Evolutionary conservation across 176 grass and related monocot species (phyloP).

Genomic region (Echinochloa phyllopogon): DNA sequence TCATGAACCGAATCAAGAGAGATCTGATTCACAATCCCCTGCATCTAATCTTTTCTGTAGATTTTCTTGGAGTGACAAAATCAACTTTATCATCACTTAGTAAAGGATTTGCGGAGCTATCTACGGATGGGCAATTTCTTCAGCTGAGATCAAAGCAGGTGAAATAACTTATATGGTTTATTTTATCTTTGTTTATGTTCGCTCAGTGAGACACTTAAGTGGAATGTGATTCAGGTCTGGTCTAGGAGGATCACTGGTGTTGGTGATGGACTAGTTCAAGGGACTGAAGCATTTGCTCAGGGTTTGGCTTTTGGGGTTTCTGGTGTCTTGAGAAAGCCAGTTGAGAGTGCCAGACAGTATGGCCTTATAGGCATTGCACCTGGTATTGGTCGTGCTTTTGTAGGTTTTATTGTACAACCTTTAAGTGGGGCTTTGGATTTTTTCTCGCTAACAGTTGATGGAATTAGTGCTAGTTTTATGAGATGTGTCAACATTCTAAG

Average conservation of each 20-base stretch:
- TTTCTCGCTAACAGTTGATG: conserved; percentile 86
- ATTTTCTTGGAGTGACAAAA: conserved; percentile 96
- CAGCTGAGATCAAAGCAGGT: conserved; percentile 95
- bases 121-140: conserved; percentile 94
- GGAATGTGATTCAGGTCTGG: conserved; percentile 60
- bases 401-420: conserved; percentile 95
- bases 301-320: conserved; percentile 96
- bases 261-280: conserved; percentile 94
- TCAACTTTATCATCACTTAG: conserved; percentile 94
- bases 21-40: conserved; percentile 98
- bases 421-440: conserved; percentile 93
- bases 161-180: conserved; percentile 34
- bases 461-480: conserved; percentile 89
- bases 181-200: conserved; percentile 44
- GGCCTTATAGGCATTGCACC: conserved; percentile 89
- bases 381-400: conserved; percentile 86
- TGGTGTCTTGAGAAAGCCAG: conserved; percentile 94
- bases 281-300: conserved; percentile 94
- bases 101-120: conserved; percentile 99
- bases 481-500: conserved; percentile 87
- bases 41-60: conserved; percentile 93
- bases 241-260: conserved; percentile 90
- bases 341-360: conserved; percentile 90
- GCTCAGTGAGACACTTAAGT: conserved; percentile 17
- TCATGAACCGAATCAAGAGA: conserved; percentile 83